These are phyloP conservation scores for Lippia alba DNA, from an alignment of 305 asterid species.

Conservation along the genomic window DNA sequence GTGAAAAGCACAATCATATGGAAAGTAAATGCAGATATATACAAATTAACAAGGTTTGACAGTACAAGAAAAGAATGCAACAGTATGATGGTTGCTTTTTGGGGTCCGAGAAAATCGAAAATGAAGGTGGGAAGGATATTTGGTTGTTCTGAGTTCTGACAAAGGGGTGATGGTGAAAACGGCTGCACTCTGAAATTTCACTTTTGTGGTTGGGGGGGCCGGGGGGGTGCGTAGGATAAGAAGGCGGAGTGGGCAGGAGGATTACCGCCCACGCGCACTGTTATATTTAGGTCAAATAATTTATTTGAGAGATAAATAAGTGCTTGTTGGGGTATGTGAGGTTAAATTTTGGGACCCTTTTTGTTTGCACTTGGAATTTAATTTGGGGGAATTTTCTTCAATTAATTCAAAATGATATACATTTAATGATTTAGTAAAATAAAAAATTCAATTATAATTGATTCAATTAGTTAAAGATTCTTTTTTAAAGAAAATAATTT, in stretches of 20 bases:
- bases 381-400: neutral
- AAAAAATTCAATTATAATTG: too few species aligned
- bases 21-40: slow-evolving; percentile 33
- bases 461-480: too few species aligned
- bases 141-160: slow-evolving; percentile 29
- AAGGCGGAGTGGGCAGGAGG: slow-evolving; percentile 34
- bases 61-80: slow-evolving; percentile 33
- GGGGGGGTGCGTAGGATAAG: slow-evolving; percentile 45
- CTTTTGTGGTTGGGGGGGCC: slow-evolving; percentile 40
- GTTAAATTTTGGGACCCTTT: too few species aligned
- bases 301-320: neutral
- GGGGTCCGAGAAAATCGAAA: slow-evolving; percentile 36
- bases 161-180: slow-evolving; percentile 65
- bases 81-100: slow-evolving; percentile 17
- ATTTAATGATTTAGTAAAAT: too few species aligned
- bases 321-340: neutral
- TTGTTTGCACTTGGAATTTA: neutral
- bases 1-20: slow-evolving; percentile 44
- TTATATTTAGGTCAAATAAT: slow-evolving; percentile 27
- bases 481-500: too few species aligned
- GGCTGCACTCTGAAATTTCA: slow-evolving; percentile 59
- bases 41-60: slow-evolving; percentile 26
- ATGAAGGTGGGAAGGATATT: slow-evolving; percentile 10
- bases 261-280: slow-evolving; percentile 42
- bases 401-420: too few species aligned